Conservation (phyloP, 768 basidiomycete genomes). For the Termitomyces heimii region DNA sequence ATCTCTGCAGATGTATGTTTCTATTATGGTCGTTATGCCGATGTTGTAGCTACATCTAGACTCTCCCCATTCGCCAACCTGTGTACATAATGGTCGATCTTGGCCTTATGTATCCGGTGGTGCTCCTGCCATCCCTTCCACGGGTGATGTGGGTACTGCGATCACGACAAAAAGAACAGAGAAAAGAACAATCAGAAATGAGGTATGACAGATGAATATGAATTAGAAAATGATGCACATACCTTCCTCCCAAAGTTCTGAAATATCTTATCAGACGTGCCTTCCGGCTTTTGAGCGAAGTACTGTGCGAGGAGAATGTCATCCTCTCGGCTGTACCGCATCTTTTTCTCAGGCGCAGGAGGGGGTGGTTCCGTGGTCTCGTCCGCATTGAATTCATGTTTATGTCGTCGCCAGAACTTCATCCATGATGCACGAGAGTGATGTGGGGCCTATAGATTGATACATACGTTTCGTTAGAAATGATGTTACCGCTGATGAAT, state of each 20-base stretch:
- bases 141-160: constrained; percentile 79
- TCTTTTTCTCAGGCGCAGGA: constrained; percentile 78
- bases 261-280: constrained; percentile 81
- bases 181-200: not conserved
- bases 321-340: constrained; percentile 77
- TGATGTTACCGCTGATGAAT: not conserved
- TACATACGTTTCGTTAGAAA: not conserved
- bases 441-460: constrained; percentile 63
- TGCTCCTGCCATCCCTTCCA: constrained; percentile 97
- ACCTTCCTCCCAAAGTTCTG: constrained; percentile 74
- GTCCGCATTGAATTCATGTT: constrained; percentile 68
- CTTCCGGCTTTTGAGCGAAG: constrained; percentile 68
- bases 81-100: constrained; percentile 76
- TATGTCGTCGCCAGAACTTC: constrained; percentile 88
- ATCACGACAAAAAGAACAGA: not conserved
- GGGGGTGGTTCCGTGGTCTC: constrained; percentile 70
- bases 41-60: constrained; percentile 24
- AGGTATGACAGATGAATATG: not conserved
- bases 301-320: constrained; percentile 75
- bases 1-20: not conserved
- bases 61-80: constrained; percentile 52
- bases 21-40: constrained; percentile 1
- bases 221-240: constrained; percentile 16
- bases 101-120: constrained; percentile 81
- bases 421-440: constrained; percentile 92